phyloP scores from a whole-genome alignment of 192 early-diverging fungal species.

The Coemansia sp. region DNA sequence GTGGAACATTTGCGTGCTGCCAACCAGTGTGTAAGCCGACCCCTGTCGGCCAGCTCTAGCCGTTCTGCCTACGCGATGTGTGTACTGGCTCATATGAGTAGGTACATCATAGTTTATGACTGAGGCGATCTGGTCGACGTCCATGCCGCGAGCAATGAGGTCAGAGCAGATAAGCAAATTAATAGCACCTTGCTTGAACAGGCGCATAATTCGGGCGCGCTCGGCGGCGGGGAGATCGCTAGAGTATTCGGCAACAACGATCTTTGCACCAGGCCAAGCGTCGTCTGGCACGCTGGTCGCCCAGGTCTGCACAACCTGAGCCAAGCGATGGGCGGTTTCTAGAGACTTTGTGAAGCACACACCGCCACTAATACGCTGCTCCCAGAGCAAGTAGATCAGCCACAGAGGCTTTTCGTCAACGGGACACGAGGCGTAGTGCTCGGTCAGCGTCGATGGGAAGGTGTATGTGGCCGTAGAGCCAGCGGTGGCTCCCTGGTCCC shows the following conservation, averaged over 20 bases:
- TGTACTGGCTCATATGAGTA: conserved; percentile 78
- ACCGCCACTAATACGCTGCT: conserved; percentile 61
- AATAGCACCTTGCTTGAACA: conserved; percentile 71
- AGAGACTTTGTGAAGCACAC: conserved; percentile 91
- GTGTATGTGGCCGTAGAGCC: conserved; percentile 28
- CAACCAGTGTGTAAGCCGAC: conserved; percentile 74
- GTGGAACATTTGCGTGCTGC: conserved; percentile 65
- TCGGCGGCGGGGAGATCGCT: conserved; percentile 69
- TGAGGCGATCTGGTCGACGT: conserved; percentile 74
- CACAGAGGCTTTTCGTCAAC: conserved; percentile 80
- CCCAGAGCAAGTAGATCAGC: conserved; percentile 80
- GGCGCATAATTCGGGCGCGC: conserved; percentile 62
- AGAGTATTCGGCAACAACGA: conserved; percentile 69
- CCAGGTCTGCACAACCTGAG: conserved; percentile 68
- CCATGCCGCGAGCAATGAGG: conserved; percentile 87
- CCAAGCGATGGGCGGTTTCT: conserved; percentile 85
- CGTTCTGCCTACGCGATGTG: conserved; percentile 92
- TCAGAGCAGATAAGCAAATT: conserved; percentile 83
- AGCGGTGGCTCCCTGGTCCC: conserved; percentile 6
- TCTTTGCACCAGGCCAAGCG: conserved; percentile 21
- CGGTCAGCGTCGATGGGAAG: conserved; percentile 64
- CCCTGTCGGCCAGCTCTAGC: conserved; percentile 89
- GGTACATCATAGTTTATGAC: conserved; percentile 93
- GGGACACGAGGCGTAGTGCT: conserved; percentile 71
- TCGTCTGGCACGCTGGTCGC: conserved; percentile 34